Evolutionary conservation across 1,284 basidiomycete genomes (phyloP).

Genomic region (Agroathelia rolfsii): DNA sequence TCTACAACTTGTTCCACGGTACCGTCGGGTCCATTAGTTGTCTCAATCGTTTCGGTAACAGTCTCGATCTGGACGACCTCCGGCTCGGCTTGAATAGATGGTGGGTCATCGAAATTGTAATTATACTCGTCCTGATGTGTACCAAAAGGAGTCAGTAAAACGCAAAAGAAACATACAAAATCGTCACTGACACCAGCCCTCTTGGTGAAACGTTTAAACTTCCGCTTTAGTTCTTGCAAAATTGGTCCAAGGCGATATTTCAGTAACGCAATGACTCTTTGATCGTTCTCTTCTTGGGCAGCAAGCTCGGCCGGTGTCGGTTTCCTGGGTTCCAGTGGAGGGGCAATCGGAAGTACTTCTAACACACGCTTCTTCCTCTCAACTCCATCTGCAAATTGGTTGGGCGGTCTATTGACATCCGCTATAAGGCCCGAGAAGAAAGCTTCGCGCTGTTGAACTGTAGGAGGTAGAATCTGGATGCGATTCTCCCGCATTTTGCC

Average conservation of each 20-base stretch:
- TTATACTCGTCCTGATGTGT: slow-evolving; percentile 62
- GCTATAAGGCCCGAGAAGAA: slow-evolving; percentile 76
- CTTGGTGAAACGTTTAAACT: slow-evolving; percentile 88
- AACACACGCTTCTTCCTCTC: slow-evolving; percentile 78
- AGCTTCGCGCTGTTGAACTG: slow-evolving; percentile 43
- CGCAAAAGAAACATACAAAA: slow-evolving; percentile 4
- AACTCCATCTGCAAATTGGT: slow-evolving; percentile 85
- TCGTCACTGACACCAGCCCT: slow-evolving; percentile 69
- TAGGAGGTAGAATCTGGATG: slow-evolving; percentile 50
- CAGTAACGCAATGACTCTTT: slow-evolving; percentile 71
- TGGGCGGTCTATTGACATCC: slow-evolving; percentile 69
- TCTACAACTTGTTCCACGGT: slow-evolving; percentile 34
- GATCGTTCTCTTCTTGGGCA: slow-evolving; percentile 76
- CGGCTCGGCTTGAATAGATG: too few relatives aligned
- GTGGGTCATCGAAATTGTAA: slow-evolving; percentile 33
- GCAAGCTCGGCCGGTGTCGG: slow-evolving; percentile 81
- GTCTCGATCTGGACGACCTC: too few relatives aligned
- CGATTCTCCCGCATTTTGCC: slow-evolving; percentile 72
- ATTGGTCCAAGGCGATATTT: slow-evolving; percentile 85
- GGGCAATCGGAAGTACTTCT: slow-evolving; percentile 82
- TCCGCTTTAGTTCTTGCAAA: slow-evolving; percentile 82
- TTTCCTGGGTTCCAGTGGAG: slow-evolving; percentile 79
- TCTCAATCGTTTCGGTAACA: slow-evolving; percentile 27
- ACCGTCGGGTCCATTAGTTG: slow-evolving; percentile 31
- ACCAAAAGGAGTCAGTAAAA: slow-evolving; percentile 1